Base-by-base conservation (phyloP, 208 protist genomes). In the Porcisia hertigi region DNA sequence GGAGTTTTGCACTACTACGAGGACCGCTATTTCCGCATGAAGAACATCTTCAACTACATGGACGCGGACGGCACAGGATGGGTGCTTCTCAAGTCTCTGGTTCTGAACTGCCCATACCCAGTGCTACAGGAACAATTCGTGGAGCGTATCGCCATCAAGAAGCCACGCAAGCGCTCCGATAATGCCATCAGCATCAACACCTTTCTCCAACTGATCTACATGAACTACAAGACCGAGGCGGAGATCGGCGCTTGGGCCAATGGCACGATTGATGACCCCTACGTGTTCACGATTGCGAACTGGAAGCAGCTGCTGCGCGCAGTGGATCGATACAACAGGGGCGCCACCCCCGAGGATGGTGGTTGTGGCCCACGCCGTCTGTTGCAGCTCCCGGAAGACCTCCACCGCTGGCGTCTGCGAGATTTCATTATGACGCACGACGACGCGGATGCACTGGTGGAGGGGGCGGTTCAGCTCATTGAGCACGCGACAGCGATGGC, bases 11-110 rank as follows among this genome's bases (percentile, higher is more conserved):
- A 85, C 74, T 96, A 96, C 86, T 96, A 90, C 77, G 75, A 87
- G 53, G 89, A 96, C 72, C 82, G 88, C 74, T 96, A 92, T 79
- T 96, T 96, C 76, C 80, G 85, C 69, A 92, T 96, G 89, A 92
- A 92, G 76, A 82, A 96, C 70, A 65, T 93, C 54, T 96, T 96
- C 79, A 88, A 88, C 63, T 93, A 92, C 72, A 82, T 94, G 76
- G 92, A 96, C 69, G 89, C 82, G 3, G 83, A 91, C 72, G 92
- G 87, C 45, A 86, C 79, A 11, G 89, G 89, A n/a, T 94, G 89
- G 89, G 92, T 94, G 69, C 82, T 77, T 41, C 79, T 96, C 62
- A 90, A 92, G 71, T 86, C 85, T 20, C 84, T 96, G 54, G 87
- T 93, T 41, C 70, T 93, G 3, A 93, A 92, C 78, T 88, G 83